Percentiles rank a stretch among this genome's conserved stretches.
Evolutionary conservation across 805 yeast species (phyloP).

Genomic region (Monosporozyma aerobia): DNA sequence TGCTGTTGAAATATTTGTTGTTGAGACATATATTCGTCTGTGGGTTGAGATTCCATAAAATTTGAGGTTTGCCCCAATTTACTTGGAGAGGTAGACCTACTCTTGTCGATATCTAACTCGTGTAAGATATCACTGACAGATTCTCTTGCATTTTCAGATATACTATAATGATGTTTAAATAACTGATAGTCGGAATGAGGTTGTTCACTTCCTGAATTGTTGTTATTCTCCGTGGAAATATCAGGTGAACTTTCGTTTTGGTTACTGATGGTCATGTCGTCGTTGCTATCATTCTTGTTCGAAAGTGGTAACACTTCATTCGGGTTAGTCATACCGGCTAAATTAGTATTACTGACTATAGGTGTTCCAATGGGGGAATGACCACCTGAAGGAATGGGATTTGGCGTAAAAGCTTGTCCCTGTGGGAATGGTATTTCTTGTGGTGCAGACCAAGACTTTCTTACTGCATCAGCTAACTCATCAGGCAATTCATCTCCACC

Average conservation of each 20-base stretch:
- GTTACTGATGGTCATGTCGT: neutral
- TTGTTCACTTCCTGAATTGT: neutral
- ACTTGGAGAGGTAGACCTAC: neutral
- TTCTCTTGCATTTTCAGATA: slow-evolving; percentile 19
- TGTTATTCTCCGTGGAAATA: neutral
- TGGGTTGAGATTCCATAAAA: neutral
- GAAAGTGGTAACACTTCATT: neutral
- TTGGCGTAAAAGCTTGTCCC: neutral
- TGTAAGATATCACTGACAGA: slow-evolving; percentile 16
- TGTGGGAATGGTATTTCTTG: neutral
- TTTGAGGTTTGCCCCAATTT: neutral
- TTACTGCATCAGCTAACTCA: slow-evolving; percentile 25
- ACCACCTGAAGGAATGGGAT: neutral
- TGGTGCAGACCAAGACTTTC: slow-evolving; percentile 28
- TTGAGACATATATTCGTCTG: neutral
- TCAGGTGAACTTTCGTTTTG: neutral
- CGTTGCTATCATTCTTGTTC: neutral
- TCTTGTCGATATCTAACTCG: slow-evolving; percentile 9
- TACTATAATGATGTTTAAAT: slow-evolving; percentile 22
- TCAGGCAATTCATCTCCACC: slow-evolving; percentile 12
- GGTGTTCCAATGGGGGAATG: slow-evolving; percentile 18
- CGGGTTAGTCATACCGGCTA: neutral
- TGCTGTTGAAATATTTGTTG: neutral
- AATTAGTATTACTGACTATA: neutral
- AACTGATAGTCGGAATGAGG: slow-evolving; percentile 14